phyloP scores from a whole-genome alignment of 2,329 filamentous ascomycete genomes.

The Ceratocystis diversiconidia region DNA sequence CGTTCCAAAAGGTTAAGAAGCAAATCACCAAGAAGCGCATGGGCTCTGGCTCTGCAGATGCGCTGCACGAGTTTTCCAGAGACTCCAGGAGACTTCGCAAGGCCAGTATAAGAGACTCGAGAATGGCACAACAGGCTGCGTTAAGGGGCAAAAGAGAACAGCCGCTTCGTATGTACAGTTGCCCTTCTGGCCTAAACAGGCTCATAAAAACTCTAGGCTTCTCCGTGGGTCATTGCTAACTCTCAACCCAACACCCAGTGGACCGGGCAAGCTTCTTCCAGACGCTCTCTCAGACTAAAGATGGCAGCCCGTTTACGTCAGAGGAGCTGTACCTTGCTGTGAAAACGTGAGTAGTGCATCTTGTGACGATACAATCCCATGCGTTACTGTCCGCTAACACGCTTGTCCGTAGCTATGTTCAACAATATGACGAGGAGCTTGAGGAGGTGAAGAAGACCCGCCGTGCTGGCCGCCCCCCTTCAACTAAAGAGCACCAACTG shows the following conservation, averaged over 20 bases:
- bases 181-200: background rate
- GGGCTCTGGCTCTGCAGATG: constrained; percentile 43
- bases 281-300: constrained; percentile 33
- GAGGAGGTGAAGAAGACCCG: constrained; percentile 50
- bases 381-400: background rate
- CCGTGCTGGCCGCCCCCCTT: constrained; percentile 65
- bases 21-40: constrained; percentile 78
- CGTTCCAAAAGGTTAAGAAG: constrained; percentile 73
- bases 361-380: background rate
- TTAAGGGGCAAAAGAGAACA: constrained; percentile 60
- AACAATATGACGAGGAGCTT: constrained; percentile 58
- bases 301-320: constrained; percentile 34
- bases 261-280: constrained; percentile 50
- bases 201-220: no score
- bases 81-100: constrained; percentile 70
- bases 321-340: constrained; percentile 48
- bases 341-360: constrained; percentile 34
- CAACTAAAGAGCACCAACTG: constrained; percentile 61
- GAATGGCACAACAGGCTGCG: constrained; percentile 57
- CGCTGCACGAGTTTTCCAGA: constrained; percentile 76
- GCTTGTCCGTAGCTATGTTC: constrained; percentile 40
- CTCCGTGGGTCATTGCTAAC: background rate
- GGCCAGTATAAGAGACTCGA: constrained; percentile 68
- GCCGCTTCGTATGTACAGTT: constrained; percentile 45
- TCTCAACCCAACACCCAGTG: constrained; percentile 20